Percentiles rank a stretch among this genome's conserved stretches.
Evolutionary conservation across 441 rosid genomes (phyloP).

Genomic region (Pelargonium australe): DNA sequence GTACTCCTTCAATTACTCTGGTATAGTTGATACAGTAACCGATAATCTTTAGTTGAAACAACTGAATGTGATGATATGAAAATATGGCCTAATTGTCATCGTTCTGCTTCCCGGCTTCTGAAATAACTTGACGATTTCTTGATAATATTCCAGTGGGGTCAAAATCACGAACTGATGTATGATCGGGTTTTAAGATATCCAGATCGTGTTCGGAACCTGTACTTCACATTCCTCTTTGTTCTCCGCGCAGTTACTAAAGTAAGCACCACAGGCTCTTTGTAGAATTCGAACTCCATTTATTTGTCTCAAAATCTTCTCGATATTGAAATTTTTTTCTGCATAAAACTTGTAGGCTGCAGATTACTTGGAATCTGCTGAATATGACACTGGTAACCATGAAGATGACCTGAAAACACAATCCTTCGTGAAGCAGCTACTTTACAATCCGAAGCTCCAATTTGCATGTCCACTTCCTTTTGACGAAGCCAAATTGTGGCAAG

Average conservation of each 20-base stretch:
- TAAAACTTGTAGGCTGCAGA: conserved; percentile 45
- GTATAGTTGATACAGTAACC: background rate
- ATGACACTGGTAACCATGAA: conserved; percentile 53
- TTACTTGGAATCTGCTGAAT: conserved; percentile 76
- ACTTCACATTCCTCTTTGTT: conserved; percentile 82
- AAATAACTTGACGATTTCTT: conserved; percentile 21
- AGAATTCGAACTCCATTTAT: background rate
- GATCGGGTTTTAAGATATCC: conserved; percentile 75
- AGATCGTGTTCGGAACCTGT: conserved; percentile 71
- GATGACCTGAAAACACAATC: conserved; percentile 79
- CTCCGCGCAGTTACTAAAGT: conserved; percentile 84
- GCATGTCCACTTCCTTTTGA: conserved; percentile 91
- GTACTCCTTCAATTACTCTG: conserved; percentile 28
- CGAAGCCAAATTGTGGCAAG: conserved; percentile 88
- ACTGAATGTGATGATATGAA: background rate
- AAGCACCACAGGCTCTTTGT: conserved; percentile 15
- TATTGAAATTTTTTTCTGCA: background rate
- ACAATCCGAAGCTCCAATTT: conserved; percentile 61
- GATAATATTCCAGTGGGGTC: conserved; percentile 71
- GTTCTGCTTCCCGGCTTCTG: conserved; percentile 18
- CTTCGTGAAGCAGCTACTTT: conserved; percentile 60
- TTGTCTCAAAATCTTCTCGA: background rate
- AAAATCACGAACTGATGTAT: conserved; percentile 61
- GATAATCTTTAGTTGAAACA: background rate
- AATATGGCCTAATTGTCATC: conserved; percentile 6